Base-by-base conservation (phyloP, 352 stramenopile genomes). In the Paralagenidium karlingii region DNA sequence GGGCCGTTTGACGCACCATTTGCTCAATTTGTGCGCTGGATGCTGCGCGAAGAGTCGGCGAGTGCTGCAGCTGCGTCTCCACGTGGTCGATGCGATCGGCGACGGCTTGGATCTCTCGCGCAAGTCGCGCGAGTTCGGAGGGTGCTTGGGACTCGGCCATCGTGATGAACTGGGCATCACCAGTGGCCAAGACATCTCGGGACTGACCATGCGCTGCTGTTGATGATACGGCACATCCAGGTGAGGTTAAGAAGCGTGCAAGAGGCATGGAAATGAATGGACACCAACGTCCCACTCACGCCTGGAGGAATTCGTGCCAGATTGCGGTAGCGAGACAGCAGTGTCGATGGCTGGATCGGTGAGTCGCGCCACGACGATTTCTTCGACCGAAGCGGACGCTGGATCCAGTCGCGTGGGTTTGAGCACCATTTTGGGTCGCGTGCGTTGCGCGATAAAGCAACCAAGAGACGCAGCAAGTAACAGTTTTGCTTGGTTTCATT, bases 311-410 rank as follows among this genome's bases (percentile, higher is more conserved):
- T n/a, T n/a, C n/a, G n/a, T n/a, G n/a, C n/a, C n/a, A n/a, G n/a
- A n/a, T n/a, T n/a, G n/a, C n/a, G n/a, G n/a, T n/a, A n/a, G n/a
- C n/a, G n/a, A n/a, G n/a, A n/a, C n/a, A n/a, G n/a, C n/a, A n/a
- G n/a, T n/a, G n/a, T n/a, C n/a, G n/a, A n/a, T n/a, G n/a, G 10
- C 12, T 28, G 37, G 32, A 30, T 55, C 59, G 3, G 55, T 59
- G 26, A 76, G 55, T 10, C 75, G 64, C 13, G 63, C 45, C 8
- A 85, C 49, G 32, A 88, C 26, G 15, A 88, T 53, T 42, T 88
- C 70, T 45, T 88, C 75, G 28, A 88, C 50, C 3, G 68, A 82
- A 48, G 54, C 75, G 41, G 53, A 51, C 25, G 56, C 63, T 3
- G 74, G 59, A n/a, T 62, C 48, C 38, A 88, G 57, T 0, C 56